Conservation (phyloP, 73 alveolate genomes). For the Tetrahymena thermophila region DNA sequence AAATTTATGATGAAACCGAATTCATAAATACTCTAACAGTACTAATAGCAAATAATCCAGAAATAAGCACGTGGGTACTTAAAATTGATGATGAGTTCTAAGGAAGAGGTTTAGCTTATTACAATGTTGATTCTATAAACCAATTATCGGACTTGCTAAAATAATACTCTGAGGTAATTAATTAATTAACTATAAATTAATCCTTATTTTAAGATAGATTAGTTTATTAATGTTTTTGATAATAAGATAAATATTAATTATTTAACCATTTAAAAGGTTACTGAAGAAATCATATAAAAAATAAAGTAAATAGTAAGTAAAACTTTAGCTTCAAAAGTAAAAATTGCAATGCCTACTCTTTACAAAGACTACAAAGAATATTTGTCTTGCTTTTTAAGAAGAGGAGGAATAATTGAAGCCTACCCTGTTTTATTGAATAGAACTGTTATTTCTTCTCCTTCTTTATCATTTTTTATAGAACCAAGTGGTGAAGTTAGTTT, state of each 20-base stretch:
- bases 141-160: conserved; percentile 62
- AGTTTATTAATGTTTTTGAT: too few relatives aligned
- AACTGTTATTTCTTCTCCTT: conserved; percentile 72
- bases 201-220: too few relatives aligned
- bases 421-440: conserved; percentile 81
- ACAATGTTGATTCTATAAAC: conserved; percentile 70
- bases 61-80: conserved; percentile 91
- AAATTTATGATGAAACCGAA: conserved; percentile 94
- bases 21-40: conserved; percentile 83
- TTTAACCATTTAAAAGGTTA: conserved; percentile 13
- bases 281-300: conserved; percentile 22
- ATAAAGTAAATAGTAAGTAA: conserved; percentile 66
- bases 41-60: conserved; percentile 83
- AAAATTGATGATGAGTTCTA: conserved; percentile 94
- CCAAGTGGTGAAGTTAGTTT: conserved; percentile 90
- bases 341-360: conserved; percentile 76
- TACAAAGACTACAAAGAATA: conserved; percentile 89
- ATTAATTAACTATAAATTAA: conserved; percentile 13
- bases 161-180: conserved; percentile 57
- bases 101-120: conserved; percentile 96
- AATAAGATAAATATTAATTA: too few relatives aligned
- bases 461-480: conserved; percentile 82
- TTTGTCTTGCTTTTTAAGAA: conserved; percentile 68
- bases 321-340: conserved; percentile 80
- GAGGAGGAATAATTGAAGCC: conserved; percentile 97